These are phyloP conservation scores for Colletotrichum sansevieriae DNA, from an alignment of 2,329 filamentous ascomycete species.

Conservation along the genomic window DNA sequence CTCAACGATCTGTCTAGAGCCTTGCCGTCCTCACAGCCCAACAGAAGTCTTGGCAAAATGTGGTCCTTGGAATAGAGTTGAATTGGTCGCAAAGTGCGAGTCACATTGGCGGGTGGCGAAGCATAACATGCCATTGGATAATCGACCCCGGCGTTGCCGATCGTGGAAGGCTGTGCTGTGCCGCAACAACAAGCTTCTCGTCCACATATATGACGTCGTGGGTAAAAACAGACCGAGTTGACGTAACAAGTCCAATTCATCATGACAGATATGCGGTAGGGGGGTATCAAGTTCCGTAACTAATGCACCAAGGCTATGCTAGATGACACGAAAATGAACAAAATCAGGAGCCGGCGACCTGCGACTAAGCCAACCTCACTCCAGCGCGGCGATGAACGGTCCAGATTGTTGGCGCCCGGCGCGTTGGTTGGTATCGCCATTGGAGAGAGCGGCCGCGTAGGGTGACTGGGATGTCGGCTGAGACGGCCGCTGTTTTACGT, in stretches of 20 bases:
- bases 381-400: conserved; percentile 34
- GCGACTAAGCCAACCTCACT: conserved; percentile 12
- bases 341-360: neutral
- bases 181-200: conserved; percentile 1
- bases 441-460: neutral
- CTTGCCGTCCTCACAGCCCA: too few relatives aligned
- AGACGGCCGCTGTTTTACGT: conserved; percentile 3
- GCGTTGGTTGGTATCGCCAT: conserved; percentile 1
- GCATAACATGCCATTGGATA: conserved; percentile 27
- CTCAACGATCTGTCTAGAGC: too few relatives aligned
- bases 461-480: conserved; percentile 12
- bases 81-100: too few relatives aligned
- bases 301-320: neutral
- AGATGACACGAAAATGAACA: neutral
- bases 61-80: too few relatives aligned
- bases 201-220: conserved; percentile 4
- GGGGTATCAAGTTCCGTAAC: conserved; percentile 9
- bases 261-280: neutral
- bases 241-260: neutral
- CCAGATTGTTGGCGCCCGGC: conserved; percentile 13
- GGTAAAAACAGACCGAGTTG: too few relatives aligned
- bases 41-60: too few relatives aligned
- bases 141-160: conserved; percentile 7
- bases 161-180: conserved; percentile 17
- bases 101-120: neutral